These are phyloP conservation scores for Vigna hirtella DNA, from an alignment of 306 rosid genomes.

Conservation along the genomic window DNA sequence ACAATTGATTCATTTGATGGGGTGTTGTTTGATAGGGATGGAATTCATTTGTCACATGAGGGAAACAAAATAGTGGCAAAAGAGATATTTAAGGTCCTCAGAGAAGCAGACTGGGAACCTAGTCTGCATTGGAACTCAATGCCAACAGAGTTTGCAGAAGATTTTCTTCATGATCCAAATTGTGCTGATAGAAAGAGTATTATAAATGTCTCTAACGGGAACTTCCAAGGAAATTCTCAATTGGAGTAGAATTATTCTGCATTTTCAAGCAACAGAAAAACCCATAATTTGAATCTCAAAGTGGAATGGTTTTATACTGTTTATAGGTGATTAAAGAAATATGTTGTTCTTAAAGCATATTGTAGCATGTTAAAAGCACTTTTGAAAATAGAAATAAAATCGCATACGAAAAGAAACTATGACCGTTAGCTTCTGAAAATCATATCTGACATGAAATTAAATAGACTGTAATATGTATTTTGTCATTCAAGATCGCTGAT, in stretches of 20 bases:
- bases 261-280: slow-evolving; percentile 14
- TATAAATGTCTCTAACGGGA: slow-evolving; percentile 29
- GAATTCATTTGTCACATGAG: slow-evolving; percentile 71
- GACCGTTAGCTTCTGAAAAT: too few relatives aligned
- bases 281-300: background rate
- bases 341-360: background rate
- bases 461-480: too few relatives aligned
- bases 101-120: slow-evolving; percentile 80
- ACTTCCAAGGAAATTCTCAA: background rate
- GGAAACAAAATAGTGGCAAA: slow-evolving; percentile 76
- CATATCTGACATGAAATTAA: too few relatives aligned
- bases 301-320: background rate
- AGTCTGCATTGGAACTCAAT: slow-evolving; percentile 63
- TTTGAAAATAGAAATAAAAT: too few relatives aligned
- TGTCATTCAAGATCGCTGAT: background rate
- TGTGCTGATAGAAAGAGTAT: slow-evolving; percentile 50
- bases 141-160: slow-evolving; percentile 65
- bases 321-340: background rate
- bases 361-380: too few relatives aligned
- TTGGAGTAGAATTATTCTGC: slow-evolving; percentile 21
- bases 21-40: slow-evolving; percentile 60
- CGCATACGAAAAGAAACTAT: too few relatives aligned
- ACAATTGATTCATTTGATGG: background rate
- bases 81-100: slow-evolving; percentile 66
- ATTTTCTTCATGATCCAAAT: slow-evolving; percentile 55